phyloP scores from a whole-genome alignment of 1,284 basidiomycete species.

The Ustilago shanxiensis region DNA sequence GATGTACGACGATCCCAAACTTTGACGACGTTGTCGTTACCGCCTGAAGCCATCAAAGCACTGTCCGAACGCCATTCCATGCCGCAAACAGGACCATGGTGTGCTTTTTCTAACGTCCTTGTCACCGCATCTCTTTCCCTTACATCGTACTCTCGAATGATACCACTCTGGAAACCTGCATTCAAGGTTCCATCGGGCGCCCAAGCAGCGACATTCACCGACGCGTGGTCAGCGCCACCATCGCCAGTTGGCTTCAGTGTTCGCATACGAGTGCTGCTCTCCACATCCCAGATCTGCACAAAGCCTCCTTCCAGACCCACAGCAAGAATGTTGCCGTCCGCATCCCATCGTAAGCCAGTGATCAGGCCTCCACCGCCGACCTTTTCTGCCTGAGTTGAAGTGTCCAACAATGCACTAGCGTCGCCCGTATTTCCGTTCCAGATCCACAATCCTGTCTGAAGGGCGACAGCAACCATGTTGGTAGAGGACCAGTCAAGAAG shows the following conservation, averaged over 20 bases:
- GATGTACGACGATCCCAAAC: slow-evolving; percentile 88
- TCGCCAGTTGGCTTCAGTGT: slow-evolving; percentile 72
- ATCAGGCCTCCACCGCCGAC: slow-evolving; percentile 73
- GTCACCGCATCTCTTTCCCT: slow-evolving; percentile 61
- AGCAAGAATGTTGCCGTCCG: slow-evolving; percentile 87
- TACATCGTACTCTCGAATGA: slow-evolving; percentile 68
- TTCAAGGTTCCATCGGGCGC: slow-evolving; percentile 66
- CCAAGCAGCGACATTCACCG: slow-evolving; percentile 63
- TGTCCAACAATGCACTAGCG: slow-evolving; percentile 77
- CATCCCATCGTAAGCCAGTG: slow-evolving; percentile 85
- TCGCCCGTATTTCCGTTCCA: slow-evolving; percentile 93
- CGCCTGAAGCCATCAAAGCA: slow-evolving; percentile 89
- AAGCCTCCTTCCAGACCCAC: slow-evolving; percentile 86
- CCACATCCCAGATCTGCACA: slow-evolving; percentile 96
- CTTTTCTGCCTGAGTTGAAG: slow-evolving; percentile 61
- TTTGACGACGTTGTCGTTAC: slow-evolving; percentile 95
- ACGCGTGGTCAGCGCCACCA: slow-evolving; percentile 62
- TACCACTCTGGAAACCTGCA: slow-evolving; percentile 63
- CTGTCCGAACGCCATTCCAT: slow-evolving; percentile 71
- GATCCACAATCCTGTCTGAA: slow-evolving; percentile 62
- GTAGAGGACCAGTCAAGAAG: slow-evolving; percentile 87
- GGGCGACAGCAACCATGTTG: slow-evolving; percentile 75
- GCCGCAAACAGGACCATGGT: slow-evolving; percentile 65
- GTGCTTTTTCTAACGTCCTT: slow-evolving; percentile 63
- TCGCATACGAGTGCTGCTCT: slow-evolving; percentile 82